These are phyloP conservation scores for Geotrichum ghanense DNA, from an alignment of 805 yeast species.

Conservation along the genomic window DNA sequence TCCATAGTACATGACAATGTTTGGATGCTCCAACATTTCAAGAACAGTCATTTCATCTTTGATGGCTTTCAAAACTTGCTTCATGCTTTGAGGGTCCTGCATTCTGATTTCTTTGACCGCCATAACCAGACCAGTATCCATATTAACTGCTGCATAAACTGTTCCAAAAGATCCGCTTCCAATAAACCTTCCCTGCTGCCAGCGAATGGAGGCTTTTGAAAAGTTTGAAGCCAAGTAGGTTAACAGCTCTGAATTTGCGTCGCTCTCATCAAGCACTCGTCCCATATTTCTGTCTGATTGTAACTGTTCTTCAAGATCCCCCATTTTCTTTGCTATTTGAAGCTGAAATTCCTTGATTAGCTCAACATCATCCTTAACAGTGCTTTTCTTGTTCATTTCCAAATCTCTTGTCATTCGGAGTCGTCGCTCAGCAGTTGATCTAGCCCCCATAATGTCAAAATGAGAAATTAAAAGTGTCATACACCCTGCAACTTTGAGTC, in stretches of 20 bases:
- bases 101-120: slow-evolving; percentile 93
- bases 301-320: slow-evolving; percentile 49
- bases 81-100: slow-evolving; percentile 77
- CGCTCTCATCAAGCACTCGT: slow-evolving; percentile 77
- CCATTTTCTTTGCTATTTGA: slow-evolving; percentile 56
- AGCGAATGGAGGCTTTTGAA: slow-evolving; percentile 81
- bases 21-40: slow-evolving; percentile 92
- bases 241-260: slow-evolving; percentile 77
- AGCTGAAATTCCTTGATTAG: slow-evolving; percentile 48
- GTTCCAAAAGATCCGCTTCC: slow-evolving; percentile 96
- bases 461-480: slow-evolving; percentile 89
- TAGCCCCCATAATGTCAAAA: slow-evolving; percentile 96
- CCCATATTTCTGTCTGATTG: slow-evolving; percentile 54
- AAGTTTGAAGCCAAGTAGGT: slow-evolving; percentile 80
- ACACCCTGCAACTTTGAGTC: slow-evolving; percentile 83
- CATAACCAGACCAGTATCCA: slow-evolving; percentile 91
- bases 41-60: slow-evolving; percentile 95
- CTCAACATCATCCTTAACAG: slow-evolving; percentile 43
- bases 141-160: slow-evolving; percentile 82
- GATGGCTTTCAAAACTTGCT: slow-evolving; percentile 74
- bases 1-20: slow-evolving; percentile 91
- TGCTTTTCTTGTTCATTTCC: slow-evolving; percentile 27
- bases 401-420: slow-evolving; percentile 34
- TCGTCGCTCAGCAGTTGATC: slow-evolving; percentile 55
- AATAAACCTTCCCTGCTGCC: slow-evolving; percentile 91